Conservation (phyloP, 2,329 filamentous ascomycete genomes). For the Alternaria infectoria region DNA sequence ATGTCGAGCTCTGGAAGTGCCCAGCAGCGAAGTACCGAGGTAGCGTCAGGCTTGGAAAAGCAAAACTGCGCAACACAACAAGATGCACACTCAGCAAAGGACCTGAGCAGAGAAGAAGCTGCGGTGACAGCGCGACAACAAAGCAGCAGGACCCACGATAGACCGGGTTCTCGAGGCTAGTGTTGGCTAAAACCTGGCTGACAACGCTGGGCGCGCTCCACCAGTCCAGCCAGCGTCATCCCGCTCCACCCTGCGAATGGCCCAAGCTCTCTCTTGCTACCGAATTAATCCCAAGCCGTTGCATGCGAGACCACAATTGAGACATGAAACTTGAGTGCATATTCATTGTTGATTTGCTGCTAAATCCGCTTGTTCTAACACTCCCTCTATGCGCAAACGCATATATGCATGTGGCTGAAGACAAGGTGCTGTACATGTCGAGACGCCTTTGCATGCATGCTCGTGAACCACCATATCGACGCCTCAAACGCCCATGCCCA, state of each 20-base stretch:
- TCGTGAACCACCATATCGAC: conserved; percentile 21
- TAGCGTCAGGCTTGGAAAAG: not conserved
- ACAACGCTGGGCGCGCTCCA: conserved; percentile 5
- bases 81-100: not conserved
- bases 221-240: conserved; percentile 20
- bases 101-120: not conserved
- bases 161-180: conserved; percentile 5
- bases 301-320: not conserved
- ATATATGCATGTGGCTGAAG: not conserved
- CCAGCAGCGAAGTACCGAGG: not conserved
- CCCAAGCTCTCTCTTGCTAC: conserved; percentile 15
- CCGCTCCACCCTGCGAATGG: conserved; percentile 14
- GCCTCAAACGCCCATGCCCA: conserved; percentile 37
- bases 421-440: conserved; percentile 21
- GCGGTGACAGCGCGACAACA: conserved; percentile 2
- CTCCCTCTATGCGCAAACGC: not conserved
- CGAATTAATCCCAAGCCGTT: not conserved
- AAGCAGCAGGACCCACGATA: conserved; percentile 3
- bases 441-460: conserved; percentile 23
- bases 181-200: conserved; percentile 23
- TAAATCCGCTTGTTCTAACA: not conserved
- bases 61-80: not conserved
- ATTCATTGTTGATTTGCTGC: conserved; percentile 3
- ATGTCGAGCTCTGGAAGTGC: not conserved
- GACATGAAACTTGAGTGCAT: not conserved